Conservation (phyloP, 352 stramenopile genomes). For the Pythium pectinolyticum region DNA sequence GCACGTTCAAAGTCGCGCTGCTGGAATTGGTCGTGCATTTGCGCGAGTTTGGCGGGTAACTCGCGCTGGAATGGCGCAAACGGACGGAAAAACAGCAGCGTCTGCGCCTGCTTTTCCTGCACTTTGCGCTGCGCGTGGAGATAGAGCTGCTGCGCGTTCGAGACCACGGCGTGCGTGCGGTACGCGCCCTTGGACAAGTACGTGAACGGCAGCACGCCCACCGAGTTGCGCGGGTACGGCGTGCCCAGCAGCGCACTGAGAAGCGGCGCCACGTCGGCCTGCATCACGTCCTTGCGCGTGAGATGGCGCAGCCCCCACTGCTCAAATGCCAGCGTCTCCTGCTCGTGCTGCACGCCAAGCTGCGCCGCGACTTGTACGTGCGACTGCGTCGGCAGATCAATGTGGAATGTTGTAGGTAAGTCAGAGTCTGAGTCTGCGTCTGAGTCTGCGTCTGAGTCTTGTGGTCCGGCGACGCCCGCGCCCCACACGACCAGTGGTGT, state of each 20-base stretch:
- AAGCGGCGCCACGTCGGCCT: slow-evolving; percentile 79
- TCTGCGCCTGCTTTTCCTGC: slow-evolving; percentile 58
- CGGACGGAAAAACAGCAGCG: slow-evolving; percentile 62
- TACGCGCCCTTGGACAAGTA: slow-evolving; percentile 65
- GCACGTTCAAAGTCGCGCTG: slow-evolving; percentile 32
- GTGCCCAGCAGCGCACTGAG: slow-evolving; percentile 69
- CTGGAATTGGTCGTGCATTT: slow-evolving; percentile 30
- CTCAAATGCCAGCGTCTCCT: slow-evolving; percentile 41
- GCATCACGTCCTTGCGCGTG: slow-evolving; percentile 78
- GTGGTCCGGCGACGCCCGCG: slow-evolving; percentile 55
- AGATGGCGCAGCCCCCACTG: slow-evolving; percentile 57
- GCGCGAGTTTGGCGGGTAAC: slow-evolving; percentile 31
- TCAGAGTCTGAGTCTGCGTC: neutral
- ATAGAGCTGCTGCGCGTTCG: slow-evolving; percentile 73
- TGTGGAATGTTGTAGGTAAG: slow-evolving; percentile 32
- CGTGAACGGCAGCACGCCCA: slow-evolving; percentile 73
- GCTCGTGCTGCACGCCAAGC: slow-evolving; percentile 46
- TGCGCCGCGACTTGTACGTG: slow-evolving; percentile 56
- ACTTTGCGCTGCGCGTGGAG: slow-evolving; percentile 66
- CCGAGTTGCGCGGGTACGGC: slow-evolving; percentile 82
- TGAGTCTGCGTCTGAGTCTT: neutral
- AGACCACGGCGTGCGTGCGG: slow-evolving; percentile 61
- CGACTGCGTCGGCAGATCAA: slow-evolving; percentile 76
- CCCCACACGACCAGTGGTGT: slow-evolving; percentile 81
- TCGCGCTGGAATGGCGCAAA: slow-evolving; percentile 48